Percentiles rank a stretch among this genome's conserved stretches.
Evolutionary conservation across 495 filamentous ascomycete species (phyloP).

Genomic region (Neurospora sublineolata): DNA sequence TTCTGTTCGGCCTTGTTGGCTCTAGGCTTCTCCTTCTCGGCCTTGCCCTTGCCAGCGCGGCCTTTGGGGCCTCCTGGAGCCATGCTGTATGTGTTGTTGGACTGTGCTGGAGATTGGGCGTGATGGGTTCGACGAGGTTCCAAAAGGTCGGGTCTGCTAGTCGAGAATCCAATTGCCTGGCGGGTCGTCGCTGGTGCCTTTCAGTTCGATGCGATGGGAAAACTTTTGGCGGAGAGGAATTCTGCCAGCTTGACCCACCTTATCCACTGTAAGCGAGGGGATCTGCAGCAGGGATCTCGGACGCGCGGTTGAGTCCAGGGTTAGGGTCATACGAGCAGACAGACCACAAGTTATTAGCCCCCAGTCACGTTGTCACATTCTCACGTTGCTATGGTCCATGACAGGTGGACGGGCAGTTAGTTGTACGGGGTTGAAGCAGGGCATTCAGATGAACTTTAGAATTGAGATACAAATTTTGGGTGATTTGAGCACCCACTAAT

Average conservation of each 20-base stretch:
- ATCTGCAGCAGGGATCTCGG: not conserved
- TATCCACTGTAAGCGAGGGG: not conserved
- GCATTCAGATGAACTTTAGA: not conserved
- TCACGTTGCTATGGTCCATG: not conserved
- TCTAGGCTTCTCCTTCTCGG: constrained; percentile 10
- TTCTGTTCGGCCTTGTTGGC: constrained; percentile 23
- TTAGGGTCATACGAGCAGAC: not conserved
- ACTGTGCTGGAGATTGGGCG: not conserved
- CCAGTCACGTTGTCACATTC: not conserved
- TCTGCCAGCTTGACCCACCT: constrained; percentile 19
- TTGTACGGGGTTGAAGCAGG: not conserved
- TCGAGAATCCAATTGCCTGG: not conserved
- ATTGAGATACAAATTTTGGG: not conserved
- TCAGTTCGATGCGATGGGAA: not conserved
- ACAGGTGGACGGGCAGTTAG: not conserved
- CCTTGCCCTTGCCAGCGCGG: constrained; percentile 4
- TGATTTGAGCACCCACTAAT: not conserved
- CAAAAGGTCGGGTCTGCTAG: not conserved
- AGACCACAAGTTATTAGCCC: not conserved
- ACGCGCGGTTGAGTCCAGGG: not conserved
- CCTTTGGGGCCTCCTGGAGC: constrained; percentile 10
- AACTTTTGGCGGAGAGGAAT: constrained; percentile 28
- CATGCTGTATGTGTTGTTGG: constrained; percentile 7
- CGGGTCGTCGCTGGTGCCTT: not conserved
- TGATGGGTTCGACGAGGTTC: constrained; percentile 7